Evolutionary conservation across 192 early-diverging fungal species (phyloP), one percentile per base, ranked within the genome.

Genomic region (Entomortierella chlamydospora): DNA sequence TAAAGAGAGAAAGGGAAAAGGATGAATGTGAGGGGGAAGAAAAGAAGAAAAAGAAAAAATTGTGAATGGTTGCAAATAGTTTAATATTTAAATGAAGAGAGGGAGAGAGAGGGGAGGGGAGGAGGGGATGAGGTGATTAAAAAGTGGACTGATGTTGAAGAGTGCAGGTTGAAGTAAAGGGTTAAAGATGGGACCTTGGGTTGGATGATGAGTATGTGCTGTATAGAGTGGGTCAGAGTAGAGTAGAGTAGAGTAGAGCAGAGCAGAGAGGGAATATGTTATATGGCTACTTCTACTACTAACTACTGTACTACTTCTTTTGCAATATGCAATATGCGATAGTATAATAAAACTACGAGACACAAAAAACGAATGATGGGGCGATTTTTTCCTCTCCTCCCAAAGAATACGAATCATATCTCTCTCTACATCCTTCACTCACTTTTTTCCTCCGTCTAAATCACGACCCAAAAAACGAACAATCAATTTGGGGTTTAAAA

Each of bases 61-160:
- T 33, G 28, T 18, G 18, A 33, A 18, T 1, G 31, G 18, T 47
- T n/a, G 20, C 11, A 56, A 37, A 58, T 39, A 58, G 51, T 57
- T 26, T 58, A 64, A 64, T 47, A 66, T 23, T 15, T 57, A 63
- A 56, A 15, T 26, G 42, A 62, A 72, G 62, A 63, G 63, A 41
- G 52, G 26, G 34, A 49, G 10, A 56, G 41, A 64, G 25, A 43
- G 22, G 53, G 55, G 57, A 64, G 49, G 57, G 25, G 43, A 57
- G 33, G 59, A 49, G 42, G 30, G n/a, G n/a, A n/a, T n/a, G n/a
- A n/a, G n/a, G n/a, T n/a, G n/a, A n/a, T n/a, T n/a, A 58, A 68
- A 57, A 68, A 68, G 55, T 45, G 43, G 53, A 25, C 64, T 56
- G 30, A 28, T 66, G 22, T 25, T 39, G 2, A 17, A 22, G 4